These are phyloP conservation scores for Solanum clarkiae DNA, from an alignment of 257 asterid species.

Conservation along the genomic window DNA sequence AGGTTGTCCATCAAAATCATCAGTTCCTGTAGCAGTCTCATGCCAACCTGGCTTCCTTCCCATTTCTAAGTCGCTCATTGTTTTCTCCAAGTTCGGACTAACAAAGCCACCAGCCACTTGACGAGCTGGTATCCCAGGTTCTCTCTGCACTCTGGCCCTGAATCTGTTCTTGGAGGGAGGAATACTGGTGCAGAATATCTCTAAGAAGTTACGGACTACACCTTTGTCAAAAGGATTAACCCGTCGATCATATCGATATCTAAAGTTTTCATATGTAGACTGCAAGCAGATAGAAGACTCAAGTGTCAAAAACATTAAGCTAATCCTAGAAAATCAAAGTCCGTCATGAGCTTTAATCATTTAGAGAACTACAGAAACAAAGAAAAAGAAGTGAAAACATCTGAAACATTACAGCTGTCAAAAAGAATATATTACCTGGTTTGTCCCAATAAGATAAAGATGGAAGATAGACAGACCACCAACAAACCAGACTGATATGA, in stretches of 20 bases:
- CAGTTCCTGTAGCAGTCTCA: constrained; percentile 38
- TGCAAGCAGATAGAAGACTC: constrained; percentile 18
- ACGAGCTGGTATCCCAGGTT: constrained; percentile 46
- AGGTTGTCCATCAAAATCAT: constrained; percentile 2
- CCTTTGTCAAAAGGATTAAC: constrained; percentile 72
- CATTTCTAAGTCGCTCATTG: constrained; percentile 74
- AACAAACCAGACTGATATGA: constrained; percentile 92
- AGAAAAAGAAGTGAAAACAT: neutral
- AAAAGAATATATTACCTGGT: constrained; percentile 54
- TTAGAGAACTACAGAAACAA: neutral
- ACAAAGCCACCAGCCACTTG: constrained; percentile 10
- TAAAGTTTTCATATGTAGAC: constrained; percentile 96
- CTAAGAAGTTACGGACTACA: constrained; percentile 56
- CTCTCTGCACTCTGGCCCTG: constrained; percentile 66
- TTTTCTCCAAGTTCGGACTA: constrained; percentile 39
- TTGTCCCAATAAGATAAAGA: constrained; percentile 75
- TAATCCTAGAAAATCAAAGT: neutral
- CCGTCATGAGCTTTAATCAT: neutral
- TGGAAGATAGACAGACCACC: constrained; percentile 98
- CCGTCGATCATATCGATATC: constrained; percentile 77
- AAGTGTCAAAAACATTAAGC: neutral
- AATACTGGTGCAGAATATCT: constrained; percentile 81
- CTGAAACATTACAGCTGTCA: neutral
- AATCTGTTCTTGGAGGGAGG: constrained; percentile 78
- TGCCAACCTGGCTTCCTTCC: constrained; percentile 97